Base-by-base conservation (phyloP, 2,329 filamentous ascomycete species). In the Sporothrix dimorphospora region DNA sequence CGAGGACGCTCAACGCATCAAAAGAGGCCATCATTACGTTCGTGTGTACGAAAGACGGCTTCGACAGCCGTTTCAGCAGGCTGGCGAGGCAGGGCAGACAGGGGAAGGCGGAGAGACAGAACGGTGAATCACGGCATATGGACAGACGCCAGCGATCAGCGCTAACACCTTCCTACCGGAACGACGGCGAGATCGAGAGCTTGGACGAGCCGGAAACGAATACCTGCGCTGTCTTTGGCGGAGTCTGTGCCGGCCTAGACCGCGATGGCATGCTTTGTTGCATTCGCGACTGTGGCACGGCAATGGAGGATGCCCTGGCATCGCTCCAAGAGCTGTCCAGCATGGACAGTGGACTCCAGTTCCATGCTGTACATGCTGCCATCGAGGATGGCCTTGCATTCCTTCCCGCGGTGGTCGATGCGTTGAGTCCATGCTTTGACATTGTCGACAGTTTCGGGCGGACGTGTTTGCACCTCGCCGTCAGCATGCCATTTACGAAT, bases 401-500 rank as follows among this genome's bases (percentile, higher is more conserved):
- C 11, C 65, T 45, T 38, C 65, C 42, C 7, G 19, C 24, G 16
- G 65, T 67, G 8, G 45, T 67, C 16, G 45, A 67, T 27, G 65
- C 65, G 19, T 8, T 67, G 19, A 47, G 24, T 16, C 27, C 65
- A 12, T 67, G 65, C 9, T 67, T 67, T 12, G 27, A 49, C 8
- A 30, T 49, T 7, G 40, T 38, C 8, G 65, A 67, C 45, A 67
- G 65, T n/a, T 51, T 67, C 16, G 65, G 65, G 11, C 65, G 65
- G 16, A 49, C 65, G 7, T 67, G 65, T 27, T 38, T 67, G 45
- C 65, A 67, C 19, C 27, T 67, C 19, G 65, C 65, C 16, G 45
- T 67, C 30, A 67, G 65, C 65, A 67, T 67, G 65, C 65, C 65
- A 16, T 67, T 67, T 47, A 67, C 65, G n/a, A 14, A 38, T 4